Base-by-base conservation (phyloP, 108 stramenopile species). In the Pseudonitzschia delicatissima region DNA sequence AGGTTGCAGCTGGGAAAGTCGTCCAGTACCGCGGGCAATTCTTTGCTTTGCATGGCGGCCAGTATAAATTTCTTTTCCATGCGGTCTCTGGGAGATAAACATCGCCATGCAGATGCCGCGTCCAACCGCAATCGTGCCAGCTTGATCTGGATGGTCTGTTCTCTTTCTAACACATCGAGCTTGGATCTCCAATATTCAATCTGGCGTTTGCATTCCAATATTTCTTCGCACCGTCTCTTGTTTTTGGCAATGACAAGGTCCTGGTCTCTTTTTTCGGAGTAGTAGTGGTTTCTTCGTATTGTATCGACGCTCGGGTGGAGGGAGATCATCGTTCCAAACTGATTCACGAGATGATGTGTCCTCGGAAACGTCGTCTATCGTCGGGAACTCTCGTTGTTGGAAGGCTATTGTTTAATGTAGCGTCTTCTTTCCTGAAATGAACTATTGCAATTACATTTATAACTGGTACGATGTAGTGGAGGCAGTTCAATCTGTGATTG, bases 131-230 rank as follows among this genome's bases (percentile, higher is more conserved):
- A 29, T 6, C 66, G 47, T 2, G 73, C 66, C 27, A 74, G 59
- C 36, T 66, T 74, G 65, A 74, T 67, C 32, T 37, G 37, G n/a
- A 9, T 66, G 17, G 45, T 29, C 45, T 74, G 73, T 27, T 74
- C 73, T 45, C 62, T 55, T 35, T 74, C 66, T 47, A 74, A 33
- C n/a, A 40, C 50, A 45, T 60, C 37, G 35, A 74, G 58, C 17
- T 74, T 61, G 0, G 33, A 26, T n/a, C 42, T 47, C 73, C 73
- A 74, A 49, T 53, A 67, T 25, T 67, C 39, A 35, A 74, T 74
- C 40, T 67, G 66, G 23, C 64, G 47, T 37, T 62, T 61, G 66
- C 73, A 74, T 66, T 66, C 66, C 47, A 74, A 50, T 29, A 74
- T 74, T 18, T 39, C 36, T 8, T 45, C 34, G 42, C 73, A 74